Base-by-base conservation (phyloP, 2,329 filamentous ascomycete species). In the Stagonosporopsis rhizophila region DNA sequence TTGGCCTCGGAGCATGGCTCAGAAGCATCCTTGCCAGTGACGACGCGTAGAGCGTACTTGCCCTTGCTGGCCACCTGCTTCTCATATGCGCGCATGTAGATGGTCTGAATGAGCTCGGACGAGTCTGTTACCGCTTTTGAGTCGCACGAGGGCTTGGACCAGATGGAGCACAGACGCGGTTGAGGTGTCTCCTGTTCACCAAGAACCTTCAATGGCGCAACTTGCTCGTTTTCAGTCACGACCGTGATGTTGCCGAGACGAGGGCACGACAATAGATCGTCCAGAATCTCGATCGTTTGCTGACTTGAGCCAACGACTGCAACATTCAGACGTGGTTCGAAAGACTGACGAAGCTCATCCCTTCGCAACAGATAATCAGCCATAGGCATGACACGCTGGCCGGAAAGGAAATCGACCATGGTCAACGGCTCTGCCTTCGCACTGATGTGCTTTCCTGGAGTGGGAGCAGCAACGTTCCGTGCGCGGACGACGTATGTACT, bases 41-140 rank as follows among this genome's bases (percentile, higher is more conserved):
- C 61, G 41, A 74, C 56, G 14, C 64, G 69, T 6, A 75, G 62
- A 15, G 61, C 47, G 49, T 63, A 71, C 27, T 71, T 53, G 51
- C 73, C 68, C 52, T 72, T 73, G 61, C 66, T 72, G 22, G 65
- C 62, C 32, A 75, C 63, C 51, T 72, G 66, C 56, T 75, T 75
- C 57, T 75, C 73, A 41, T 75, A 75, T 30, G 67, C 73, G 11
- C 66, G 68, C 60, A 62, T 58, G 53, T 75, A 75, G 42, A 75
- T 71, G n/a, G 52, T 58, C 47, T 73, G 69, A 8, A 75, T 55
- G 25, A 73, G 60, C 47, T 72, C 71, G 15, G 73, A 66, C 7
- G 70, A 60, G 5, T 63, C 66, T 0, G 64, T 52, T 1, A 73
- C 52, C 12, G 61, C 46, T 38, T 66, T 64, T 7, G 62, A 59